A percentile compares a stretch with the other conserved stretches of the same genome.
These are phyloP conservation scores for Symbiodinium natans DNA, from an alignment of 73 alveolate species.

Conservation along the genomic window DNA sequence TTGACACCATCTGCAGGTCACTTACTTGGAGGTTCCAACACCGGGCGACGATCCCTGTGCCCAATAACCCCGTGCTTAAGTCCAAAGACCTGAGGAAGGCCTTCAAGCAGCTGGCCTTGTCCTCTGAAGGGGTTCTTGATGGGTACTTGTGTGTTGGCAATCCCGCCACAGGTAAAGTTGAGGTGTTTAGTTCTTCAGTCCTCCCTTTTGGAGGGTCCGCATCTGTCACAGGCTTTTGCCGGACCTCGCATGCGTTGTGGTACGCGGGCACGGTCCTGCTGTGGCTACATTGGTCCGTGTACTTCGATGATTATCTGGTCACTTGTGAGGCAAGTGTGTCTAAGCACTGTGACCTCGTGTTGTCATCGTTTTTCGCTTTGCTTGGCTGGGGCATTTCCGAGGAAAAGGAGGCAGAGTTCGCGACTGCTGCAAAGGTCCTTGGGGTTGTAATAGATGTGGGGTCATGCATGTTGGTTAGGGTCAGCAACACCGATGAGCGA, in stretches of 20 bases:
- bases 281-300: not conserved
- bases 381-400: not conserved
- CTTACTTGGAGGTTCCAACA: not conserved
- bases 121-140: not conserved
- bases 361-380: not conserved
- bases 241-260: not conserved
- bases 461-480: not conserved
- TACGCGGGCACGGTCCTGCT: not conserved
- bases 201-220: conserved; percentile 16
- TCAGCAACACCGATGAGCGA: not conserved
- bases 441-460: not conserved
- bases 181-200: not conserved
- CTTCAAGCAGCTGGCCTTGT: not conserved
- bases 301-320: not conserved
- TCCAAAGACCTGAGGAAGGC: not conserved
- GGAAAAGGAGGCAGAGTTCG: not conserved
- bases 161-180: not conserved
- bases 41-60: not conserved
- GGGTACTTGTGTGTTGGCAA: not conserved
- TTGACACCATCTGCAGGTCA: not conserved
- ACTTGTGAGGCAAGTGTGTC: not conserved
- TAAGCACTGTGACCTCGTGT: not conserved
- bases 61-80: not conserved
- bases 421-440: not conserved
- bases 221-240: not conserved